A percentile compares a stretch with the other conserved stretches of the same genome.
Conservation (phyloP, 1,284 basidiomycete species). For the Cutaneotrichosporon dermatis region DNA sequence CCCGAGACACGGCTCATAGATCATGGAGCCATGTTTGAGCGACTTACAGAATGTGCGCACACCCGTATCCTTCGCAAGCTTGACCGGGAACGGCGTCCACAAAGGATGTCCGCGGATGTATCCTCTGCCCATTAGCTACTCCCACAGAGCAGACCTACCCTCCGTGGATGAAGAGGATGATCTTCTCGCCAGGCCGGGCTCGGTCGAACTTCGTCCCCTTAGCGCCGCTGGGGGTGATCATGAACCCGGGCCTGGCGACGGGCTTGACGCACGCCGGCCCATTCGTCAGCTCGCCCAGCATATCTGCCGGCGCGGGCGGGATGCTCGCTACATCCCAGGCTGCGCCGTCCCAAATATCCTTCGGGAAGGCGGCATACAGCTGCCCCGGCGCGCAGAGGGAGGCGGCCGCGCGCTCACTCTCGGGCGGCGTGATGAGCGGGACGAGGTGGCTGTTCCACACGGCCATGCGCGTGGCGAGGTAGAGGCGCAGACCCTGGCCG, state of each 20-base stretch:
- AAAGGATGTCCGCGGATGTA: conserved; percentile 22
- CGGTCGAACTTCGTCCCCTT: conserved; percentile 6
- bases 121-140: conserved; percentile 9
- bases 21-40: too few species aligned
- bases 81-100: conserved; percentile 11
- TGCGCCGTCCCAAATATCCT: background rate
- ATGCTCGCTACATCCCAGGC: background rate
- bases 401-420: background rate
- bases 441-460: background rate
- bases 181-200: conserved; percentile 21
- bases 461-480: background rate
- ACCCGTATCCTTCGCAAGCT: conserved; percentile 9
- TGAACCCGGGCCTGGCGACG: conserved; percentile 12
- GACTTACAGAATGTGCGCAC: conserved; percentile 13
- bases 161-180: conserved; percentile 28
- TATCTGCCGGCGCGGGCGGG: background rate
- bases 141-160: conserved; percentile 3
- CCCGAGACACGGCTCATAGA: too few species aligned
- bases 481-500: background rate
- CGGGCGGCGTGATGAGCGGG: background rate
- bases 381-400: background rate
- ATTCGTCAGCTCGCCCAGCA: background rate
- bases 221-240: conserved; percentile 17
- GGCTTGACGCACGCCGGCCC: conserved; percentile 1
- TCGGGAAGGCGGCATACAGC: background rate